Conservation (phyloP, 352 stramenopile species). For the Phytophthora syringae region DNA sequence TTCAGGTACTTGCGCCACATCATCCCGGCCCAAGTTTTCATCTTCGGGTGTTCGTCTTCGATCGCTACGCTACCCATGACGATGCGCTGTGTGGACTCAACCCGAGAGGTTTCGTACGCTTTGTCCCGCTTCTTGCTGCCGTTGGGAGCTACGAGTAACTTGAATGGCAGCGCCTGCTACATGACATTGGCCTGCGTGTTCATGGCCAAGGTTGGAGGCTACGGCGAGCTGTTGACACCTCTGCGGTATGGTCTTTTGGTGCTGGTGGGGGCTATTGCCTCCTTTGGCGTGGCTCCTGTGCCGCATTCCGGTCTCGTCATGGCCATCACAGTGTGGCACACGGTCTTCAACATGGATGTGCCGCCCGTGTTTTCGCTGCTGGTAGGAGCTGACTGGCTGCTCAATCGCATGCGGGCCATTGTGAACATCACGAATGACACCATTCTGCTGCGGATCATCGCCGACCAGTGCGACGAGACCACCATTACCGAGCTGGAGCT, state of each 20-base stretch:
- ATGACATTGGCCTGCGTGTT: slow-evolving; percentile 78
- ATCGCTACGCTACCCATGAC: slow-evolving; percentile 83
- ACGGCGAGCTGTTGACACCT: slow-evolving; percentile 52
- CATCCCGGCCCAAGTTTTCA: slow-evolving; percentile 76
- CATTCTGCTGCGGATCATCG: slow-evolving; percentile 76
- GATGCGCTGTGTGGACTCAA: slow-evolving; percentile 74
- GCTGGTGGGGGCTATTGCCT: slow-evolving; percentile 68
- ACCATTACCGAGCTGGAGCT: slow-evolving; percentile 31
- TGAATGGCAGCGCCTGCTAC: slow-evolving; percentile 79
- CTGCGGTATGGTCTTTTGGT: slow-evolving; percentile 63
- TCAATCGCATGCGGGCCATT: slow-evolving; percentile 74
- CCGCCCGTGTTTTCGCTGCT: slow-evolving; percentile 69
- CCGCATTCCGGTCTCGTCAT: slow-evolving; percentile 77
- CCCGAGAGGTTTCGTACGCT: slow-evolving; percentile 64
- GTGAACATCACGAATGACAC: slow-evolving; percentile 87
- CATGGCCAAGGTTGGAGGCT: slow-evolving; percentile 67
- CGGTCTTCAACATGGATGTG: slow-evolving; percentile 62
- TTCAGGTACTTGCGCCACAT: slow-evolving; percentile 74
- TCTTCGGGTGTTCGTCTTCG: slow-evolving; percentile 80
- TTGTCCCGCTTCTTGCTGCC: slow-evolving; percentile 72
- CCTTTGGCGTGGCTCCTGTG: slow-evolving; percentile 72
- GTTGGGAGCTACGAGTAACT: slow-evolving; percentile 70
- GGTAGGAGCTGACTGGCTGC: slow-evolving; percentile 72
- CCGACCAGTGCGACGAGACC: slow-evolving; percentile 72
- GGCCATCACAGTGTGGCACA: slow-evolving; percentile 81